phyloP scores from a whole-genome alignment of 208 protist genomes.

The Herpetomonas tarakana region DNA sequence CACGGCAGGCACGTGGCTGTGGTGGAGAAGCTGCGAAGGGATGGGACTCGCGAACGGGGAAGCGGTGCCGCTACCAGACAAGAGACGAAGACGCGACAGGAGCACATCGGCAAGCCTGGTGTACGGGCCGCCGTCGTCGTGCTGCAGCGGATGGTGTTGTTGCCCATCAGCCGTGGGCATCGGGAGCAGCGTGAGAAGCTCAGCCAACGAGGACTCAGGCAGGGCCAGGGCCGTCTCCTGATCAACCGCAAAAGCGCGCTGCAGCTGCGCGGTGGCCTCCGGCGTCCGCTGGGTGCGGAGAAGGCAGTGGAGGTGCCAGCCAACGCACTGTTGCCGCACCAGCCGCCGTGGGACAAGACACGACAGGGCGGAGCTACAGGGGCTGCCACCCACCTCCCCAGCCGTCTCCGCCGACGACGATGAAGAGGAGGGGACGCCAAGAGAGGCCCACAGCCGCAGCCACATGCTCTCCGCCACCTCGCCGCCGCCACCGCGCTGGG shows the following conservation, averaged over 20 bases:
- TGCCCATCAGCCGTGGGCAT: slow-evolving; percentile 10
- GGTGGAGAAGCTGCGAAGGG: slow-evolving; percentile 1
- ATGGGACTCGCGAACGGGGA: not conserved
- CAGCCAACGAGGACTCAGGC: slow-evolving; percentile 9
- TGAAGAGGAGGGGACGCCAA: too few species aligned
- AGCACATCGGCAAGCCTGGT: too few species aligned
- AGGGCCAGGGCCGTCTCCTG: slow-evolving; percentile 9
- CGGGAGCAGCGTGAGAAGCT: slow-evolving; percentile 10
- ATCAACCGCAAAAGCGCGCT: too few species aligned
- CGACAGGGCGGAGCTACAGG: too few species aligned
- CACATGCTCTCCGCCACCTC: not conserved
- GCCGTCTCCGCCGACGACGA: too few species aligned
- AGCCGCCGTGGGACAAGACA: not conserved
- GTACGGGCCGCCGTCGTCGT: too few species aligned
- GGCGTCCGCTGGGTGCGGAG: slow-evolving; percentile 11
- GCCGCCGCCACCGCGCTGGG: not conserved
- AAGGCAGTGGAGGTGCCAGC: slow-evolving; percentile 47
- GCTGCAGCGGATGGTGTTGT: slow-evolving; percentile 10
- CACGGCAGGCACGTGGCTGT: slow-evolving; percentile 23
- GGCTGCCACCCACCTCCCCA: too few species aligned
- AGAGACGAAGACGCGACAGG: slow-evolving; percentile 5
- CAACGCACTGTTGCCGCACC: slow-evolving; percentile 23
- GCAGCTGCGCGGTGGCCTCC: slow-evolving; percentile 19
- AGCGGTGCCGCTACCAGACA: slow-evolving; percentile 1
- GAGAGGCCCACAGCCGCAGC: not conserved